Evolutionary conservation across 2,329 filamentous ascomycete species (phyloP), one percentile per base, ranked within the genome.

Genomic region (Colletotrichum abscissum): DNA sequence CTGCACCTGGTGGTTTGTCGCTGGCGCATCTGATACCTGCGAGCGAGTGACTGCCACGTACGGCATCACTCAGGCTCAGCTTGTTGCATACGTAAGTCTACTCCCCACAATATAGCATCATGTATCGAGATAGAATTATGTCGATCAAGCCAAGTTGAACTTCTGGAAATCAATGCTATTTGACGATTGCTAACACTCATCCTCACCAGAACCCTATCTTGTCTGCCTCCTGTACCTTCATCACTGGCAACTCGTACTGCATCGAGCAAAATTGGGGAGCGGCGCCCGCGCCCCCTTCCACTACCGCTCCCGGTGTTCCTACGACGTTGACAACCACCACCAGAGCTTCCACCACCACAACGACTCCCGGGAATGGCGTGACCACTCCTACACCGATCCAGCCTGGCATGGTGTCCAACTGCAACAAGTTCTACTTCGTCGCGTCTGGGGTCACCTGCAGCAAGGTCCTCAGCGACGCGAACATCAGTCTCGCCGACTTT

Each of bases 401-500:
- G 7, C 38, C 38, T 3, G 38, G 38, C 38, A 42, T 42, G 38
- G 38, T 42, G 38, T 16, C 38, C 38, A 42, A 42, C 14, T 42
- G 38, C 38, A 42, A 42, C 38, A 42, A 42, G 14, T 42, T 42
- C 14, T 16, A 42, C 38, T 42, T 16, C 6, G 38, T 42, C 5
- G 14, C 38, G 14, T 16, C 38, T 1, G 38, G 38, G 0, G 16
- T 16, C 6, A 42, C 38, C 14, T 42, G 38, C 16, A 16, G 16
- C 38, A 16, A 42, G 38, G 16, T 42, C 38, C 16, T 16, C 6
- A 42, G 16, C 12, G 14, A 42, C 38, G 5, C 14, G 38, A 16
- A 16, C 5, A 42, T 42, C 14, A 16, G 38, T 16, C 52, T 79
- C 6, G 62, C 74, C 6, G 62, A 81, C 14, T 77, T 83, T 33